Percentiles rank a stretch among this genome's conserved stretches.
These are phyloP conservation scores for Hortiboletus campestris DNA, from an alignment of 768 basidiomycete genomes.

Conservation along the genomic window DNA sequence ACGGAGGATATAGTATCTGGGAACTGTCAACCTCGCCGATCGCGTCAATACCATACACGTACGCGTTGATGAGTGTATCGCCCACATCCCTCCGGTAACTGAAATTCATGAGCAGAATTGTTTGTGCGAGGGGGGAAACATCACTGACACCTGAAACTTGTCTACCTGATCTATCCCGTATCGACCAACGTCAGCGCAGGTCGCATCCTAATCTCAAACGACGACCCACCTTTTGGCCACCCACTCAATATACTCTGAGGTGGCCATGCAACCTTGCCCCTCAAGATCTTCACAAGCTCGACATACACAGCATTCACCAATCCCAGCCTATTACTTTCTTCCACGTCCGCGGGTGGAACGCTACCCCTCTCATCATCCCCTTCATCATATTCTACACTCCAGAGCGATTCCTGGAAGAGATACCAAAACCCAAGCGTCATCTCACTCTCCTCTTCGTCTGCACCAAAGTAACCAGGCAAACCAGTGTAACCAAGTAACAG, in stretches of 20 bases:
- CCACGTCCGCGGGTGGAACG: slow-evolving; percentile 17
- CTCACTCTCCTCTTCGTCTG: slow-evolving; percentile 87
- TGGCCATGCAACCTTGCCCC: slow-evolving; percentile 78
- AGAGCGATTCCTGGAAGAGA: slow-evolving; percentile 82
- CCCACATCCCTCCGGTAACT: slow-evolving; percentile 86
- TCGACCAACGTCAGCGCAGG: slow-evolving; percentile 6
- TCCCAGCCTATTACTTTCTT: slow-evolving; percentile 41
- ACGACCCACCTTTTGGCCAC: slow-evolving; percentile 70
- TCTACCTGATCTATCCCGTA: slow-evolving; percentile 65
- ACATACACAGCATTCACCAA: slow-evolving; percentile 76
- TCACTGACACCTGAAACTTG: slow-evolving; percentile 71
- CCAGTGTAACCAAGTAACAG: slow-evolving; percentile 73
- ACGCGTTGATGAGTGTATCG: slow-evolving; percentile 88
- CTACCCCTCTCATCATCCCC: slow-evolving; percentile 31
- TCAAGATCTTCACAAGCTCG: slow-evolving; percentile 69
- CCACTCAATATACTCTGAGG: slow-evolving; percentile 37
- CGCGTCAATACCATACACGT: slow-evolving; percentile 26
- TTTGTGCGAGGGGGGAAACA: not conserved
- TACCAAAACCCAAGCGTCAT: slow-evolving; percentile 90
- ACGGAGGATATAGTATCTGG: slow-evolving; percentile 84
- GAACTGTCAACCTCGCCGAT: slow-evolving; percentile 7
- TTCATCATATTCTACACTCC: slow-evolving; percentile 59
- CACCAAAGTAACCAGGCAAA: slow-evolving; percentile 71
- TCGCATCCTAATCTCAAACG: not conserved
- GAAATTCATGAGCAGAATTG: slow-evolving; percentile 6